phyloP scores from a whole-genome alignment of 441 rosid species.

The Bocquillonia castaneifolia region DNA sequence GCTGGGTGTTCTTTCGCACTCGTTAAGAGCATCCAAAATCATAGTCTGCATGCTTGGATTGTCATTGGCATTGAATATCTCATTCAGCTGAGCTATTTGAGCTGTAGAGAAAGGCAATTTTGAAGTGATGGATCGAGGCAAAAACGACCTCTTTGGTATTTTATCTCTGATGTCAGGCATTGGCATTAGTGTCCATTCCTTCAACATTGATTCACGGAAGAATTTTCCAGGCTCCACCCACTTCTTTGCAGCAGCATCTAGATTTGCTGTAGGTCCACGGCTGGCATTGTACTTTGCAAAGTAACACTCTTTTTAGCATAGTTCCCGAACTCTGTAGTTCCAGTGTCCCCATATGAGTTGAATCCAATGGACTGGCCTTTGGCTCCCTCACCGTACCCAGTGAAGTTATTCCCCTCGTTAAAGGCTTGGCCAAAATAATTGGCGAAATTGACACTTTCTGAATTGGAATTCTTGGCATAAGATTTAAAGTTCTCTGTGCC shows the following conservation, averaged over 20 bases:
- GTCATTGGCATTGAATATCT: constrained; percentile 62
- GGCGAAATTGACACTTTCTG: constrained; percentile 51
- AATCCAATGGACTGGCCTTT: constrained; percentile 45
- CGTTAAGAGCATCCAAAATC: constrained; percentile 53
- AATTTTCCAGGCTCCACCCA: constrained; percentile 98
- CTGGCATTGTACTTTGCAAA: constrained; percentile 41
- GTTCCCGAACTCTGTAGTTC: no score
- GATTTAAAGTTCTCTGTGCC: constrained; percentile 78
- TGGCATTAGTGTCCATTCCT: constrained; percentile 65
- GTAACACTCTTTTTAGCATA: constrained; percentile 43
- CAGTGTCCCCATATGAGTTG: constrained; percentile 61
- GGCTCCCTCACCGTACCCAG: constrained; percentile 60
- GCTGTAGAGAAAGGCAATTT: constrained; percentile 76
- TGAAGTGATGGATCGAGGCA: constrained; percentile 64
- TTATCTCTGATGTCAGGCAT: constrained; percentile 93
- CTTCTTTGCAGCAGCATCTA: constrained; percentile 52
- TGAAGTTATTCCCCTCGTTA: constrained; percentile 73
- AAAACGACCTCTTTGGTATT: constrained; percentile 92
- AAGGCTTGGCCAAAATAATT: constrained; percentile 71
- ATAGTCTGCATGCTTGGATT: constrained; percentile 64
- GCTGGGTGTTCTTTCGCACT: constrained; percentile 81
- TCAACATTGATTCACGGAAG: constrained; percentile 66
- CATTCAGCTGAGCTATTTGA: constrained; percentile 42
- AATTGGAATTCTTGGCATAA: constrained; percentile 59
- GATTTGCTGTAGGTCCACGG: no score